Base-by-base conservation (phyloP, 2,329 filamentous ascomycete species). In the Parafenestella ontariensis region DNA sequence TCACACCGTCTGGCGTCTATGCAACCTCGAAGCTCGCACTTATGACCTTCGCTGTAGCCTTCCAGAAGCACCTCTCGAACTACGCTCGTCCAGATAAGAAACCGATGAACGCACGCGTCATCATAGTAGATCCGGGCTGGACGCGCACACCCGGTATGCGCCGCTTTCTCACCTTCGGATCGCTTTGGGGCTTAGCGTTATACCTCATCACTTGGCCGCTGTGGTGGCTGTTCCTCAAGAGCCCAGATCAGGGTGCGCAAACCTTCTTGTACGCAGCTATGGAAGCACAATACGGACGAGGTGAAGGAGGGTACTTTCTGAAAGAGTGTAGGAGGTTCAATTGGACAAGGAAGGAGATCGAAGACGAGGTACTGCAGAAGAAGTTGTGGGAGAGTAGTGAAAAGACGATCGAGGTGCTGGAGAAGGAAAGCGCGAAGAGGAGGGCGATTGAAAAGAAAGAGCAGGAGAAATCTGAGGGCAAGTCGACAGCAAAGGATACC, bases 181-280 rank as follows among this genome's bases (percentile, higher is more conserved):
- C 90, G 3, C 80, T 99, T 0, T 87, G 87, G 83, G 93, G 93
- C 0, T 80, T 99, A 18, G 74, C 87, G 0, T 44, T 91, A 17
- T 99, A 99, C 75, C 74, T 96, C 7, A 40, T 89, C 10, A 85
- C 87, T 29, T 99, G 94, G 82, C 83, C 89, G 1, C 62, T 96
- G 0, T 91, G 90, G 74, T 98, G 94, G 91, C 76, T 99, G 20
- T 75, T 97, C 1, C 81, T 99, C 48, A 98, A 99, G 76, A 93
- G 90, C 29, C 85, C 92, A 0, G 78, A 87, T 47, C 88, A 90
- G 77, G 95, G 91, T 2, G 91, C 94, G 0, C 93, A 99, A 77
- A 92, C 90, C 5, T 87, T 98, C 42, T 79, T 98, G 8, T 89
- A 88, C 63, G 93, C 93, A 0, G 87, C 88, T 1, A 96, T 97